Base-by-base conservation (phyloP, 1,284 basidiomycete genomes). In the Cryptococcus floricola region DNA sequence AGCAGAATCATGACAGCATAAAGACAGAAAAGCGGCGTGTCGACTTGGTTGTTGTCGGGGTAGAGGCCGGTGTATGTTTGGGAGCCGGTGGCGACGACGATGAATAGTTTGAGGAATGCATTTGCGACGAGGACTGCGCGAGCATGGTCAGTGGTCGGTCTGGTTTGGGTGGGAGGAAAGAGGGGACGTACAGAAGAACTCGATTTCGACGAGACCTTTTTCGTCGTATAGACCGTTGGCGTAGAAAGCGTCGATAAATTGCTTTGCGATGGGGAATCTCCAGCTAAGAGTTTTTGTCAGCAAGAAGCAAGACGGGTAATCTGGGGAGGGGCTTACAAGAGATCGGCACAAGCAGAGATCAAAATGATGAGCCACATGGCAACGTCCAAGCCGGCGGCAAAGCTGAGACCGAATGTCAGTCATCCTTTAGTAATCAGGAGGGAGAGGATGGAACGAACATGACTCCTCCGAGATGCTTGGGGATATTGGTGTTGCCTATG, bases 381-480 rank as follows among this genome's bases (percentile, higher is more conserved):
- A 18, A 68, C 48, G 28, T 63, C 64, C 52, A 69, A 64, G 5
- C 53, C 54, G 5, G 65, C 59, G 19, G 64, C 58, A 54, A 70
- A 70, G 37, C 66, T 70, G 51, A 49, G 16, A 45, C 3, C n/a
- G 13, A n/a, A 28, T 27, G 25, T 13, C 31, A 39, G 43, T 50
- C 39, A 43, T 14, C 41, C 16, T 31, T 31, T 4, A n/a, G 27
- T 38, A 46, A 39, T 23, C 39, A 44, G 4, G 41, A 41, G 8
- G 50, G 12, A 10, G 38, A 10, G 14, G 18, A 34, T 48, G 39
- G 10, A 9, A 63, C 67, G 54, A 42, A 70, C 67, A 69, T 58
- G 5, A 63, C 60, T 10, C 68, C 69, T 46, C 62, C 68, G 14
- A 71, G 65, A 53, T 71, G 69, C 56, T 71, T 71, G 2, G 69